These are phyloP conservation scores for Rhizophora apiculata DNA, from an alignment of 345 rosid genomes.

Conservation along the genomic window DNA sequence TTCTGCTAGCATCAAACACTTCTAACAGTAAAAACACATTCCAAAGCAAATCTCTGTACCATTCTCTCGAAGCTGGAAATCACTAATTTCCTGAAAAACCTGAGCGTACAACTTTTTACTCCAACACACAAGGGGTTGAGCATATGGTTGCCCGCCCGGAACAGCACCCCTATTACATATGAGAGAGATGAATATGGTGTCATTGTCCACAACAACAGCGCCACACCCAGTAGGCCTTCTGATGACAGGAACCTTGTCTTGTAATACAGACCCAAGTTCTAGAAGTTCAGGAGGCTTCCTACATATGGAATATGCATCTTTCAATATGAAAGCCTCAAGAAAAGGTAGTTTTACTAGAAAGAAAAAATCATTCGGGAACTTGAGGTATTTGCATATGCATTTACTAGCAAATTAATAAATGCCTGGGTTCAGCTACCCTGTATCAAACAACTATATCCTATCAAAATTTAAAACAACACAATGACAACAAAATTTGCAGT, in stretches of 20 bases:
- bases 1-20: not conserved
- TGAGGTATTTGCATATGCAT: too few species aligned
- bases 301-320: too few species aligned
- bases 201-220: constrained; percentile 74
- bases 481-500: too few species aligned
- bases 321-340: too few species aligned
- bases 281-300: constrained; percentile 73
- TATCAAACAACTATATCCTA: too few species aligned
- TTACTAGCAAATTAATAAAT: too few species aligned
- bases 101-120: constrained; percentile 55
- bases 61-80: constrained; percentile 82
- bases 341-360: too few species aligned
- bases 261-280: constrained; percentile 53
- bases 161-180: constrained; percentile 75
- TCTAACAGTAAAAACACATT: not conserved
- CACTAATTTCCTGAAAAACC: constrained; percentile 58
- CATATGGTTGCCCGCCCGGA: constrained; percentile 69
- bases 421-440: too few species aligned
- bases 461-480: too few species aligned
- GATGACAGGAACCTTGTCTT: constrained; percentile 63
- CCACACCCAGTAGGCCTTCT: constrained; percentile 88
- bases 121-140: constrained; percentile 86
- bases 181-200: constrained; percentile 72
- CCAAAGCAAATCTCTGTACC: constrained; percentile 38
- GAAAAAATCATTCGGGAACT: too few species aligned